phyloP scores from a whole-genome alignment of 2,329 filamentous ascomycete species.

The Xylaria sp. region DNA sequence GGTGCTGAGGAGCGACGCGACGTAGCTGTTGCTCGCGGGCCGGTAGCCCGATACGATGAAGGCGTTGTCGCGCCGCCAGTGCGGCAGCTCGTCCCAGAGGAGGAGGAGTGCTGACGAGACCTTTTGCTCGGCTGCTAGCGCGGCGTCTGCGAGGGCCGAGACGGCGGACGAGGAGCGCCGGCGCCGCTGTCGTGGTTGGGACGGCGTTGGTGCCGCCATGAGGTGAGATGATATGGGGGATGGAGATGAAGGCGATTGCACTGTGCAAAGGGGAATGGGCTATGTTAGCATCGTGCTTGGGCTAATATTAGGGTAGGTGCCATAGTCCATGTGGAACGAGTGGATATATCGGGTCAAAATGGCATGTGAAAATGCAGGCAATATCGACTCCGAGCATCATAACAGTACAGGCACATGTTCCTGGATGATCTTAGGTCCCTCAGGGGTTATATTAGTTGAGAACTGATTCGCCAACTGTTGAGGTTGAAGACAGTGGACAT shows the following conservation, averaged over 20 bases:
- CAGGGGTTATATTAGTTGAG: background rate
- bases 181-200: conserved; percentile 47
- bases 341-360: background rate
- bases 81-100: conserved; percentile 68
- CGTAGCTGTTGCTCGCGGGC: conserved; percentile 61
- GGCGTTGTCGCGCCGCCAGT: conserved; percentile 70
- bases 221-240: conserved; percentile 4
- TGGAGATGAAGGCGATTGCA: background rate
- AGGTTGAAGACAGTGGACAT: conserved; percentile 20
- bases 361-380: conserved; percentile 3
- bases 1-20: conserved; percentile 55
- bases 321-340: conserved; percentile 1
- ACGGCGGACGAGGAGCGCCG: conserved; percentile 49
- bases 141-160: conserved; percentile 35
- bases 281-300: conserved; percentile 1
- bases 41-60: conserved; percentile 68
- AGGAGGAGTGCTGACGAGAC: conserved; percentile 58
- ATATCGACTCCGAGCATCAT: background rate
- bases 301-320: background rate
- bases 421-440: background rate
- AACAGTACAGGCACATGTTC: background rate
- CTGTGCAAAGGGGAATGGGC: background rate
- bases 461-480: conserved; percentile 23
- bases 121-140: conserved; percentile 53
- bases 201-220: conserved; percentile 22